A percentile compares a stretch with the other conserved stretches of the same genome.
Conservation (phyloP, 331 rosid genomes). For the Quercus phellos region DNA sequence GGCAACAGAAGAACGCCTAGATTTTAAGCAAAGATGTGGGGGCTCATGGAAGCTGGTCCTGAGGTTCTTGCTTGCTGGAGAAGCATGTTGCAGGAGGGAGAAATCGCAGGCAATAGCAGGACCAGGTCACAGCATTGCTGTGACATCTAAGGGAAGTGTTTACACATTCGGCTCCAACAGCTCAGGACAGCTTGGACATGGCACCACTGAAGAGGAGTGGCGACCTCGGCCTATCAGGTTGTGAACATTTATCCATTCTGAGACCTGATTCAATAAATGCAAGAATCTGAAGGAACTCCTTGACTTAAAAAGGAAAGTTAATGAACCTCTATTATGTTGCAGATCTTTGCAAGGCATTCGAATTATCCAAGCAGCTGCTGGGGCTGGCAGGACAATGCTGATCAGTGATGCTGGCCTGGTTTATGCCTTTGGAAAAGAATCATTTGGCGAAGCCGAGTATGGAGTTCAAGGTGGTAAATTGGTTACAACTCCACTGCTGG, state of each 20-base stretch:
- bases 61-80: slow-evolving; percentile 87
- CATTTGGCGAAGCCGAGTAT: slow-evolving; percentile 77
- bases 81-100: slow-evolving; percentile 88
- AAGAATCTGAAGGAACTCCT: slow-evolving; percentile 34
- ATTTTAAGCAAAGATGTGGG: slow-evolving; percentile 82
- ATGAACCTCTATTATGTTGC: slow-evolving; percentile 55
- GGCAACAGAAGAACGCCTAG: slow-evolving; percentile 57
- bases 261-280: slow-evolving; percentile 17
- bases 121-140: slow-evolving; percentile 95
- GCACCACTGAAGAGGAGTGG: slow-evolving; percentile 69
- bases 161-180: slow-evolving; percentile 89
- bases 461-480: slow-evolving; percentile 63
- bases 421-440: slow-evolving; percentile 86
- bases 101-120: slow-evolving; percentile 92
- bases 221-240: slow-evolving; percentile 83
- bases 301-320: slow-evolving; percentile 35
- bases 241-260: slow-evolving; percentile 17
- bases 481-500: slow-evolving; percentile 56
- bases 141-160: slow-evolving; percentile 74
- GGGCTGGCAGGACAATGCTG: slow-evolving; percentile 88
- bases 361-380: slow-evolving; percentile 85
- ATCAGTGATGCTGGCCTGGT: slow-evolving; percentile 82
- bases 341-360: slow-evolving; percentile 86
- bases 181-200: slow-evolving; percentile 95
- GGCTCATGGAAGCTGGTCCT: slow-evolving; percentile 98